These are phyloP conservation scores for Aureobasidium sp. DNA, from an alignment of 2,329 filamentous ascomycete genomes.

Conservation along the genomic window DNA sequence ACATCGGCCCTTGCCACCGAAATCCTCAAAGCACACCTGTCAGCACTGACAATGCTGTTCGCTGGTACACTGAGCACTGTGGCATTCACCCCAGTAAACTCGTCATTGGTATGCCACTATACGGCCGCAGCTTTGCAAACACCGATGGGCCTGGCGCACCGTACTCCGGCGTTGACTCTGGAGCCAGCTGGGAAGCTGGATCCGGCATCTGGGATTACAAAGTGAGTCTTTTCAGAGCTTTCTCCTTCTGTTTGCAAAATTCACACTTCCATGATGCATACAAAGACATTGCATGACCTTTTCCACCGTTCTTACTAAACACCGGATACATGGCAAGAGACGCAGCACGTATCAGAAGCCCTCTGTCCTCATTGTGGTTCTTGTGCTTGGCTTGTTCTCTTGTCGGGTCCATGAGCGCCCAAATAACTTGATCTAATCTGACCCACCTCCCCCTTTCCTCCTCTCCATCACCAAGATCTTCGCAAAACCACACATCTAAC, in stretches of 20 bases:
- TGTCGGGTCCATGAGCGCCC: constrained; percentile 15
- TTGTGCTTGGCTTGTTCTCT: not conserved
- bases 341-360: not conserved
- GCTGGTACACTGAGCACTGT: constrained; percentile 58
- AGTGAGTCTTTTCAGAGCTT: constrained; percentile 19
- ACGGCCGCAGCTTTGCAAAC: constrained; percentile 74
- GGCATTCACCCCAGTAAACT: constrained; percentile 62
- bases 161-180: constrained; percentile 60
- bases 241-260: not conserved
- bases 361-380: not conserved
- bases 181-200: constrained; percentile 65
- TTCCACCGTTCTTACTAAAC: constrained; percentile 12
- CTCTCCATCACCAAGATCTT: not conserved
- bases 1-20: constrained; percentile 54
- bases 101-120: constrained; percentile 85
- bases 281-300: constrained; percentile 11
- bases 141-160: constrained; percentile 65
- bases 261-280: constrained; percentile 9
- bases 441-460: constrained; percentile 11
- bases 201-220: constrained; percentile 84
- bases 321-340: not conserved
- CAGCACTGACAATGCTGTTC: constrained; percentile 62
- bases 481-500: not conserved
- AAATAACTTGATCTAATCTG: constrained; percentile 34
- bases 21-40: constrained; percentile 66